Evolutionary conservation across 2,329 filamentous ascomycete genomes (phyloP).

Genomic region (Decorospora gaudefroyi): DNA sequence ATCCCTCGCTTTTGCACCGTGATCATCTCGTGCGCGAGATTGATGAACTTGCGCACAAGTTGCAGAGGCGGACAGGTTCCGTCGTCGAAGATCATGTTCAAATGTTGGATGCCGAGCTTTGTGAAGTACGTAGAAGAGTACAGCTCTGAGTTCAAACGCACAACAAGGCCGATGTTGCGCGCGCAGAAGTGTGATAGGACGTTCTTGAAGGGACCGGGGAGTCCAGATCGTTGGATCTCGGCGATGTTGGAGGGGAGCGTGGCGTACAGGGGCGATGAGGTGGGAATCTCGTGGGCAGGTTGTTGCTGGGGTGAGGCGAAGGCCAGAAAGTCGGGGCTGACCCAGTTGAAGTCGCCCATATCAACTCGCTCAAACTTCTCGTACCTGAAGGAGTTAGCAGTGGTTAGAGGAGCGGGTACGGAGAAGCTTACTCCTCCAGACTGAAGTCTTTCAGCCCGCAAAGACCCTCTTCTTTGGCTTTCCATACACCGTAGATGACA

Average conservation of each 20-base stretch:
- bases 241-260: constrained; percentile 75
- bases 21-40: constrained; percentile 92
- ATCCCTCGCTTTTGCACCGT: constrained; percentile 88
- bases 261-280: constrained; percentile 72
- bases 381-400: constrained; percentile 61
- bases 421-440: constrained; percentile 72
- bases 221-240: constrained; percentile 69
- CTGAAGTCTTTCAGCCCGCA: constrained; percentile 93
- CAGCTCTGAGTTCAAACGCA: constrained; percentile 90
- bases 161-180: constrained; percentile 87
- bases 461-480: constrained; percentile 92
- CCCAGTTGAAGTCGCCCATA: constrained; percentile 99
- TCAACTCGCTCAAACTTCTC: constrained; percentile 95
- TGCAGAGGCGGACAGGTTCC: constrained; percentile 89
- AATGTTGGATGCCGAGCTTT: constrained; percentile 87
- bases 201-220: constrained; percentile 92
- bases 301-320: constrained; percentile 92
- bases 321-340: constrained; percentile 91
- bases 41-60: constrained; percentile 93
- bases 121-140: constrained; percentile 98
- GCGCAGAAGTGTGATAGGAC: constrained; percentile 87
- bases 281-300: constrained; percentile 72
- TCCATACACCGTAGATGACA: constrained; percentile 98
- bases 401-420: not conserved
- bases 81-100: constrained; percentile 99